These are phyloP conservation scores for Phanerodontia chrysosporium DNA, from an alignment of 768 basidiomycete genomes.

Conservation along the genomic window DNA sequence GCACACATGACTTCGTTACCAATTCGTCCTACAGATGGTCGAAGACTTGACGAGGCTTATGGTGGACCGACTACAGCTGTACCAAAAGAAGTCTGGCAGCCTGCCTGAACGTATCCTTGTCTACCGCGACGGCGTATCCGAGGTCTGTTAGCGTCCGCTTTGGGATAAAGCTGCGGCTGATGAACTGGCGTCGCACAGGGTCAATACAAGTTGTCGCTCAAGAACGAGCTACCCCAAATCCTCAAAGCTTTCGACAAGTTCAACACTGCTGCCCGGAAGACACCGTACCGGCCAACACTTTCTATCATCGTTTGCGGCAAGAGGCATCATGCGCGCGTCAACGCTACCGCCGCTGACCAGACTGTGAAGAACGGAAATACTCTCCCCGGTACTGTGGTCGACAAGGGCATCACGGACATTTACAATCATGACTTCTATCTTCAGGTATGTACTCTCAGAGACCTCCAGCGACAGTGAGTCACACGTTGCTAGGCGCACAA, in stretches of 20 bases:
- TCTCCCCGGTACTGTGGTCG: slow-evolving; percentile 74
- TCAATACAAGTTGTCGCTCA: slow-evolving; percentile 62
- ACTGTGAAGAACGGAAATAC: slow-evolving; percentile 74
- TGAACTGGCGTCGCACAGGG: slow-evolving; percentile 38
- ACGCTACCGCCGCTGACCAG: slow-evolving; percentile 42
- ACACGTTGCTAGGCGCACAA: slow-evolving; percentile 71
- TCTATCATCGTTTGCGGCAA: slow-evolving; percentile 83
- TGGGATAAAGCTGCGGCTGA: neutral
- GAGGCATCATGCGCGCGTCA: slow-evolving; percentile 59
- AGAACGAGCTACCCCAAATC: slow-evolving; percentile 60
- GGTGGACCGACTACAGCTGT: slow-evolving; percentile 60
- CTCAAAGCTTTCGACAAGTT: slow-evolving; percentile 57
- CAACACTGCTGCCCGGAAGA: slow-evolving; percentile 37
- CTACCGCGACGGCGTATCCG: slow-evolving; percentile 81
- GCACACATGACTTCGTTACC: slow-evolving; percentile 7
- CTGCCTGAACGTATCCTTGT: slow-evolving; percentile 69
- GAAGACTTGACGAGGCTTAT: slow-evolving; percentile 63
- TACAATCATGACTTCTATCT: slow-evolving; percentile 32
- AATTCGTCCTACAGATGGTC: slow-evolving; percentile 52
- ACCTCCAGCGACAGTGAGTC: neutral
- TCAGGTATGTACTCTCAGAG: slow-evolving; percentile 15
- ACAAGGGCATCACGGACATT: slow-evolving; percentile 64
- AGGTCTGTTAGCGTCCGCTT: slow-evolving; percentile 38
- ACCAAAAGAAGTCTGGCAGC: slow-evolving; percentile 41
- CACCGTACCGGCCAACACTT: slow-evolving; percentile 53